Conservation (phyloP, 2,329 filamentous ascomycete species). For the Aureobasidium sp. region DNA sequence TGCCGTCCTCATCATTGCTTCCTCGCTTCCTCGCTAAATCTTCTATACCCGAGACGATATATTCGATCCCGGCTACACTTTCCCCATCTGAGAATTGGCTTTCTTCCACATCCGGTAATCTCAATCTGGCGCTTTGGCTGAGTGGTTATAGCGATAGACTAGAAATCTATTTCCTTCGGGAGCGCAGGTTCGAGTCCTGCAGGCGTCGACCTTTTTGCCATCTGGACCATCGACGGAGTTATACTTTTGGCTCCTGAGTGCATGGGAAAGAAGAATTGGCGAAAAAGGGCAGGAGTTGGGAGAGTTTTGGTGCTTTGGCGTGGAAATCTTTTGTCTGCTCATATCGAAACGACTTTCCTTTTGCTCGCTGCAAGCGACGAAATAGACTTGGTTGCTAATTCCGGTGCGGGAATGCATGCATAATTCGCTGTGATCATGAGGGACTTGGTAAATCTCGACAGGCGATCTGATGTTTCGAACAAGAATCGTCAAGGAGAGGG, state of each 20-base stretch:
- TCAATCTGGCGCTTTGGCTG: not conserved
- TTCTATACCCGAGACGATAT: not conserved
- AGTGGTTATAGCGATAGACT: constrained; percentile 15
- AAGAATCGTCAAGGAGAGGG: no score
- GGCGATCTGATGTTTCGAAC: no score
- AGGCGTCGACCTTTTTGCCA: not conserved
- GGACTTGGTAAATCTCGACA: no score
- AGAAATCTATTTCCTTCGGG: constrained; percentile 14
- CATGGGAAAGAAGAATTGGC: not conserved
- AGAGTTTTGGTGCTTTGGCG: no score
- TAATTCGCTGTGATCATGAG: no score
- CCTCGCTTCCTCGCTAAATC: not conserved
- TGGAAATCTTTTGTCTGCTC: no score
- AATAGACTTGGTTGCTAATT: no score
- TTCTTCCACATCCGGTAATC: not conserved
- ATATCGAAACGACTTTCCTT: no score
- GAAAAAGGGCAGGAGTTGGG: not conserved
- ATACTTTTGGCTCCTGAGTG: not conserved
- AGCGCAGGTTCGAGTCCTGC: not conserved
- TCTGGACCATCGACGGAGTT: not conserved
- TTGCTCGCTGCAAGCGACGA: no score
- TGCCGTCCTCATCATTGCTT: not conserved
- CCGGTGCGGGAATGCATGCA: no score
- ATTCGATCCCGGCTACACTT: no score
- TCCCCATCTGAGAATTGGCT: not conserved